These are phyloP conservation scores for Magnolia kwangsiensis DNA, from an alignment of 164 flowering plant genomes.

Conservation along the genomic window DNA sequence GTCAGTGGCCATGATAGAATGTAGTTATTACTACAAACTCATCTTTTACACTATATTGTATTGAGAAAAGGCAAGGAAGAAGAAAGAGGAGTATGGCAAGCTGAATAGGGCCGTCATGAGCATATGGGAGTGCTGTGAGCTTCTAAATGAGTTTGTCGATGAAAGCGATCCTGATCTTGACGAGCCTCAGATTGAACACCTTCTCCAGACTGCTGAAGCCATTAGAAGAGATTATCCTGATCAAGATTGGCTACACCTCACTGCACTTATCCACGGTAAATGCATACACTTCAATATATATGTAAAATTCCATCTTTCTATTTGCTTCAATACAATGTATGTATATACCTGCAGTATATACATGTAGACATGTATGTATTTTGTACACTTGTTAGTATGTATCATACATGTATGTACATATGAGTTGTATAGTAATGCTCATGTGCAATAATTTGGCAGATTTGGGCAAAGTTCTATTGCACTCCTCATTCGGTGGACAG, in stretches of 20 bases:
- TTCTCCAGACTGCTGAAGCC: slow-evolving; percentile 42
- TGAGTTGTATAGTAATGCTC: not conserved
- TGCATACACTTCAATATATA: too few relatives aligned
- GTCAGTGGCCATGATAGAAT: not conserved
- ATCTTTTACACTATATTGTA: not conserved
- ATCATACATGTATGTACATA: not conserved
- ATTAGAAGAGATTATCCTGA: slow-evolving; percentile 38
- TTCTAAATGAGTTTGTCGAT: slow-evolving; percentile 36
- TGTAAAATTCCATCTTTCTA: too few relatives aligned
- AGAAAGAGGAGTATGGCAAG: slow-evolving; percentile 36
- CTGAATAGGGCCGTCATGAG: slow-evolving; percentile 30
- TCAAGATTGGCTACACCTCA: slow-evolving; percentile 44
- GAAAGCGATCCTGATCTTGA: slow-evolving; percentile 48
- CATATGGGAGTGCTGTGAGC: slow-evolving; percentile 50
- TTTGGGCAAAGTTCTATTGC: slow-evolving; percentile 39
- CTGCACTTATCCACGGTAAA: slow-evolving; percentile 43
- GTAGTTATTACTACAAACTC: not conserved
- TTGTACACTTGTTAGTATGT: too few relatives aligned
- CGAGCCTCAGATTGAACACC: slow-evolving; percentile 44
- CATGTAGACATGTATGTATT: too few relatives aligned
- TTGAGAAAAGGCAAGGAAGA: slow-evolving; percentile 24
- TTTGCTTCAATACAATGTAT: too few relatives aligned
- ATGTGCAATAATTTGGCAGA: slow-evolving; percentile 14
- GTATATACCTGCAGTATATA: too few relatives aligned
- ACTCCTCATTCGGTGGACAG: slow-evolving; percentile 29